Percentiles rank a stretch among this genome's conserved stretches.
phyloP scores from a whole-genome alignment of 192 early-diverging fungal species.

The Podila epigama region DNA sequence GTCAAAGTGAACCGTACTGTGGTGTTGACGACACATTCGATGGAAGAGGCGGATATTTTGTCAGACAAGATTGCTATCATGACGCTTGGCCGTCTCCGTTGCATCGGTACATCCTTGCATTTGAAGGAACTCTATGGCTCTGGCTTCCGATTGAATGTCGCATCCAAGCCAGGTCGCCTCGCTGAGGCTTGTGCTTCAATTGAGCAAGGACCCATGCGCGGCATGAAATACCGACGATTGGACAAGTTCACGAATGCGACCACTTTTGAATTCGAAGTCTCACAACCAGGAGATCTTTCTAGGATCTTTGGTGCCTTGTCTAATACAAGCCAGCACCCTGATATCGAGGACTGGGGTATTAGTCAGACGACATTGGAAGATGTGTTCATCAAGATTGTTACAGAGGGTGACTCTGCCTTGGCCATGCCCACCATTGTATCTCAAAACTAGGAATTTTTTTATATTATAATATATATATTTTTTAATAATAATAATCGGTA shows the following conservation, averaged over 20 bases:
- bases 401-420: constrained; percentile 36
- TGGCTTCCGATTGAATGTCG: constrained; percentile 60
- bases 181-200: constrained; percentile 26
- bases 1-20: constrained; percentile 57
- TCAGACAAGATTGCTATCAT: constrained; percentile 63
- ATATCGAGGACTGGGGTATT: constrained; percentile 73
- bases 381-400: constrained; percentile 65
- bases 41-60: constrained; percentile 73
- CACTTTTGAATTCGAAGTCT: constrained; percentile 58
- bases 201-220: constrained; percentile 3
- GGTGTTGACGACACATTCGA: constrained; percentile 67
- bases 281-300: constrained; percentile 47
- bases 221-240: constrained; percentile 15
- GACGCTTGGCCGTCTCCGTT: constrained; percentile 52
- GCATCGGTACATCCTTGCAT: constrained; percentile 59
- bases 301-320: constrained; percentile 65
- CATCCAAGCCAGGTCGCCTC: constrained; percentile 6
- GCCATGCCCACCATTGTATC: constrained; percentile 22
- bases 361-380: constrained; percentile 72
- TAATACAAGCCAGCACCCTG: constrained; percentile 41
- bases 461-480: background rate
- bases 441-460: background rate
- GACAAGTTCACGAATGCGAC: constrained; percentile 48
- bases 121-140: constrained; percentile 62
- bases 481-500: too few relatives aligned